phyloP scores from a whole-genome alignment of 148 eudicot species.

The Vaccinium vitisidaea region DNA sequence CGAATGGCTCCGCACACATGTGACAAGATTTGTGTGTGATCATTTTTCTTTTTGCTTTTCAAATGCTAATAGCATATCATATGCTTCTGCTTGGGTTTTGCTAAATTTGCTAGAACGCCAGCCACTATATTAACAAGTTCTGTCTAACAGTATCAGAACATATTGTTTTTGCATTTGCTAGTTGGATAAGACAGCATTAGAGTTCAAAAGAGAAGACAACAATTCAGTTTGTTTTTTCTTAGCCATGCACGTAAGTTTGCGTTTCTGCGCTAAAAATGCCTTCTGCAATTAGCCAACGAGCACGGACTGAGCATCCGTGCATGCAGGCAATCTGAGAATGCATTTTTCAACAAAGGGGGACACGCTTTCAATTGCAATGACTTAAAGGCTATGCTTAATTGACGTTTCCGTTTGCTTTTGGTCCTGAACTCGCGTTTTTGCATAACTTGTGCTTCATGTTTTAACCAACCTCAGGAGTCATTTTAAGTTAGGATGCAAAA shows the following conservation, averaged over 20 bases:
- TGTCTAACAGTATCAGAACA: not conserved
- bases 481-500: not conserved
- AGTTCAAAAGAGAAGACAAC: too few species aligned
- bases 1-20: too few species aligned
- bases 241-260: not conserved
- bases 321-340: too few species aligned
- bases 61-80: not conserved
- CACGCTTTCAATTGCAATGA: not conserved
- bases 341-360: too few species aligned
- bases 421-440: not conserved
- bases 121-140: not conserved
- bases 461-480: not conserved
- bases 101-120: not conserved
- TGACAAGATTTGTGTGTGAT: too few species aligned
- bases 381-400: not conserved
- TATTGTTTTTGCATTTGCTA: too few species aligned
- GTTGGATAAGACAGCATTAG: too few species aligned
- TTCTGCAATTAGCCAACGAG: slow-evolving; percentile 50
- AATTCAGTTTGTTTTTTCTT: too few species aligned
- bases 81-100: too few species aligned
- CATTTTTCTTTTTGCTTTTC: not conserved
- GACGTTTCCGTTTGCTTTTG: not conserved
- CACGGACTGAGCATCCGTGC: slow-evolving; percentile 42
- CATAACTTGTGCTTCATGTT: not conserved
- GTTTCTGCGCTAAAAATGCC: slow-evolving; percentile 15